phyloP scores from a whole-genome alignment of 1,284 basidiomycete species.

The Cryptococcus jaspeensis region DNA sequence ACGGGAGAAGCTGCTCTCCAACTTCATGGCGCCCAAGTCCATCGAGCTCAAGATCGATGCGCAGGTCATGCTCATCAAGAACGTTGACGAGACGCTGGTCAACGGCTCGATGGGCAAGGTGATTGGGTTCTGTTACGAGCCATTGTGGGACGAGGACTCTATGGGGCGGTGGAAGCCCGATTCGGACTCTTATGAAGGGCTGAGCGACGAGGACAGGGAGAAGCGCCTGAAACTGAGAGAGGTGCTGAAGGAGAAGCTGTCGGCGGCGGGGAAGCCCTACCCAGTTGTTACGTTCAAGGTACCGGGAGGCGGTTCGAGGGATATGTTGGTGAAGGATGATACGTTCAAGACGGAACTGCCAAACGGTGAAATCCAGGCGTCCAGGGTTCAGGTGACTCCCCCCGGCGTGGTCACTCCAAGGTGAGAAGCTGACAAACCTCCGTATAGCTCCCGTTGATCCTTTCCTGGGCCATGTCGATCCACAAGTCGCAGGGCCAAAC shows the following conservation, averaged over 20 bases:
- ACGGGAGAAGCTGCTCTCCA: slow-evolving; percentile 65
- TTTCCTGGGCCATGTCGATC: slow-evolving; percentile 93
- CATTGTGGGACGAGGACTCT: slow-evolving; percentile 28
- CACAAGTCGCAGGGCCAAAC: slow-evolving; percentile 92
- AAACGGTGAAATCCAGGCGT: slow-evolving; percentile 75
- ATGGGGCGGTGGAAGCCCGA: slow-evolving; percentile 30
- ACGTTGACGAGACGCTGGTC: slow-evolving; percentile 68
- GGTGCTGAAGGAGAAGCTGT: slow-evolving; percentile 26
- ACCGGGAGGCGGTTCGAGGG: slow-evolving; percentile 57
- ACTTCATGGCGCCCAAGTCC: slow-evolving; percentile 66
- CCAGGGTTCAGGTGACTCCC: slow-evolving; percentile 62
- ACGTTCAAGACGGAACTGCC: slow-evolving; percentile 81
- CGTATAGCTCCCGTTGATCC: slow-evolving; percentile 68
- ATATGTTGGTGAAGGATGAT: slow-evolving; percentile 68
- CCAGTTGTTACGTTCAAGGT: slow-evolving; percentile 78
- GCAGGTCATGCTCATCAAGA: slow-evolving; percentile 72
- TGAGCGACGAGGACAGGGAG: slow-evolving; percentile 40
- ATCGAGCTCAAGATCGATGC: slow-evolving; percentile 68
- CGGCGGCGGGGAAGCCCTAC: slow-evolving; percentile 49
- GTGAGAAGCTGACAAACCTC: background rate
- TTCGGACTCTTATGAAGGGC: slow-evolving; percentile 13
- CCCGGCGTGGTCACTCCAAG: background rate
- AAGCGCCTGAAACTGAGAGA: slow-evolving; percentile 50
- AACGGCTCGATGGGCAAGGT: slow-evolving; percentile 80
- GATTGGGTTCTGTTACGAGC: slow-evolving; percentile 59